Evolutionary conservation across 129 eudicot genomes (phyloP).

Genomic region (Flaveria bidentis): DNA sequence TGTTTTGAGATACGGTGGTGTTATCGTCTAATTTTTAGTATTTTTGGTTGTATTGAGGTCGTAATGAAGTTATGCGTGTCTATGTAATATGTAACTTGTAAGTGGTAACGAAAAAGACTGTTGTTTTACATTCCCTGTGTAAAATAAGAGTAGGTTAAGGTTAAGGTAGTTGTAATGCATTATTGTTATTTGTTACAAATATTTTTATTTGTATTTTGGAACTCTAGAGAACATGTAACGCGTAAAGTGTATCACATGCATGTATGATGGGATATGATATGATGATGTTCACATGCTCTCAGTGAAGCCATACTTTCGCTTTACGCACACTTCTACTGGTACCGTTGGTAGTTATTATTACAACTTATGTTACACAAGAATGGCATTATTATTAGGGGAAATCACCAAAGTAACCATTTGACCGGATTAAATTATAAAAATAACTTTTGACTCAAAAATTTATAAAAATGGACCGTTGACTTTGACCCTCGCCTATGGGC

Average conservation of each 20-base stretch:
- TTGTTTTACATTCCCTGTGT: slow-evolving; percentile 24
- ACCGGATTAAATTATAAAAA: too few relatives aligned
- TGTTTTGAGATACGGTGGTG: neutral
- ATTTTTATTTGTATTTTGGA: neutral
- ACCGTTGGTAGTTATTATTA: neutral
- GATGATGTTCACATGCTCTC: slow-evolving; percentile 15
- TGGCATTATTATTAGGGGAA: too few relatives aligned
- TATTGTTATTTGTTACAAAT: neutral
- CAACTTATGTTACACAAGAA: too few relatives aligned
- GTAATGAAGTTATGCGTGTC: slow-evolving; percentile 23
- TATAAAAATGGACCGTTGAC: too few relatives aligned
- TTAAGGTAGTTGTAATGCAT: neutral
- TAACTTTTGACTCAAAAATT: too few relatives aligned
- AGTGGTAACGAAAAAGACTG: slow-evolving; percentile 21
- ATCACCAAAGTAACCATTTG: too few relatives aligned
- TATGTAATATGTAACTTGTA: slow-evolving; percentile 32
- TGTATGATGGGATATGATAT: slow-evolving; percentile 18
- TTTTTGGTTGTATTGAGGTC: slow-evolving; percentile 21
- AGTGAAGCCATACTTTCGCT: neutral
- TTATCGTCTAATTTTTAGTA: slow-evolving; percentile 24
- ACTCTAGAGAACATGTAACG: neutral
- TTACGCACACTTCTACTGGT: neutral
- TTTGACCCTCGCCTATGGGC: too few relatives aligned
- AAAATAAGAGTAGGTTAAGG: slow-evolving; percentile 32
- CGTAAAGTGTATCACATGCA: slow-evolving; percentile 23